Conservation (phyloP, 2,329 filamentous ascomycete genomes). For the Lithohypha guttulata region DNA sequence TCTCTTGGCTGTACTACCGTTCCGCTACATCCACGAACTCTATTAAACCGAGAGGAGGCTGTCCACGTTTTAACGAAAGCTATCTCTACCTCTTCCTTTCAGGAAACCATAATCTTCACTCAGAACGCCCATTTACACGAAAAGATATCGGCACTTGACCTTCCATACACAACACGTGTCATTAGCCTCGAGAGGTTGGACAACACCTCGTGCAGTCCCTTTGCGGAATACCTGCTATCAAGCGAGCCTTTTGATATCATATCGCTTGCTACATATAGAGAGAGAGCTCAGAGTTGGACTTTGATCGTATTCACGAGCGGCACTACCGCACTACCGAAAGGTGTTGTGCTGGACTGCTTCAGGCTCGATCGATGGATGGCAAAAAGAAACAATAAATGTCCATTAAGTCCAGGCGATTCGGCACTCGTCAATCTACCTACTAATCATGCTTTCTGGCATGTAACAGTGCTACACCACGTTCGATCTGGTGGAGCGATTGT, state of each 20-base stretch:
- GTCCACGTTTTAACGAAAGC: conserved; percentile 3
- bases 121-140: background rate
- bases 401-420: background rate
- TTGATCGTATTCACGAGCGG: conserved; percentile 6
- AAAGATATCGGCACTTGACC: conserved; percentile 1
- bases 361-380: background rate
- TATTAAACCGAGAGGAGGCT: conserved; percentile 4
- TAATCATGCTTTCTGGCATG: conserved; percentile 2
- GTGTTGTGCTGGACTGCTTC: background rate
- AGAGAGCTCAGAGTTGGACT: background rate
- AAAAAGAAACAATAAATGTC: background rate
- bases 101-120: background rate
- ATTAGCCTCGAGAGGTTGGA: background rate
- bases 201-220: background rate
- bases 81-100: background rate
- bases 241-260: background rate
- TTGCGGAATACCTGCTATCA: background rate
- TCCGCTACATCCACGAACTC: conserved; percentile 6
- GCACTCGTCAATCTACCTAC: background rate
- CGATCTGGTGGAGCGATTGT: background rate
- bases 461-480: background rate
- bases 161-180: background rate
- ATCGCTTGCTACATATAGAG: background rate
- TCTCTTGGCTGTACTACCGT: conserved; percentile 5
- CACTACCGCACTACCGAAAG: conserved; percentile 5